Percentiles rank a stretch among this genome's conserved stretches.
phyloP scores from a whole-genome alignment of 768 basidiomycete species.

The Lentinula edodes region DNA sequence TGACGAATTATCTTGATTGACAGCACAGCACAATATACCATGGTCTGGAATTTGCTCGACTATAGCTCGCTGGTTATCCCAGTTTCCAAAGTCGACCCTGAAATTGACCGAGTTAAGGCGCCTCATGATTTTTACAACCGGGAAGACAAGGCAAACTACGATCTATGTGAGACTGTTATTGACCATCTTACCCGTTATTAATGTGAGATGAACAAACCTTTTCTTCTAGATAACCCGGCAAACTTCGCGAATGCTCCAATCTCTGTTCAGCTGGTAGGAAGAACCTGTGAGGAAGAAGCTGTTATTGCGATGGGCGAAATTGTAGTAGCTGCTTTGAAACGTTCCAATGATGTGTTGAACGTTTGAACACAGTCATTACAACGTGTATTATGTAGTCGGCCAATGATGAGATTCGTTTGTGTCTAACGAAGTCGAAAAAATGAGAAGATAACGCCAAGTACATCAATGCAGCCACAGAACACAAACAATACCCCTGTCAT shows the following conservation, averaged over 20 bases:
- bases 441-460: background rate
- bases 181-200: background rate
- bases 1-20: background rate
- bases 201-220: background rate
- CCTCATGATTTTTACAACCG: conserved; percentile 41
- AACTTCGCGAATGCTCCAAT: conserved; percentile 56
- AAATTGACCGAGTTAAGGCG: conserved; percentile 41
- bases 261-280: conserved; percentile 59
- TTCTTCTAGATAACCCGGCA: conserved; percentile 48
- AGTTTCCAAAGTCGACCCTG: conserved; percentile 52
- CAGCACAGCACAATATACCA: conserved; percentile 50
- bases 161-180: conserved; percentile 41
- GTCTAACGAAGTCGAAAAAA: conserved; percentile 4
- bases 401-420: background rate
- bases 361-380: background rate
- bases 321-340: conserved; percentile 47
- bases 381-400: background rate
- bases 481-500: background rate
- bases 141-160: conserved; percentile 43
- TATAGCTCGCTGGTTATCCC: conserved; percentile 60
- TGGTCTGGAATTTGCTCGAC: conserved; percentile 66
- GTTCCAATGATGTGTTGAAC: background rate
- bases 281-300: conserved; percentile 72
- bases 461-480: background rate
- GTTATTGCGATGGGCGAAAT: conserved; percentile 66